phyloP scores from a whole-genome alignment of 73 alveolate genomes.

The Tetrahymena borealis region DNA sequence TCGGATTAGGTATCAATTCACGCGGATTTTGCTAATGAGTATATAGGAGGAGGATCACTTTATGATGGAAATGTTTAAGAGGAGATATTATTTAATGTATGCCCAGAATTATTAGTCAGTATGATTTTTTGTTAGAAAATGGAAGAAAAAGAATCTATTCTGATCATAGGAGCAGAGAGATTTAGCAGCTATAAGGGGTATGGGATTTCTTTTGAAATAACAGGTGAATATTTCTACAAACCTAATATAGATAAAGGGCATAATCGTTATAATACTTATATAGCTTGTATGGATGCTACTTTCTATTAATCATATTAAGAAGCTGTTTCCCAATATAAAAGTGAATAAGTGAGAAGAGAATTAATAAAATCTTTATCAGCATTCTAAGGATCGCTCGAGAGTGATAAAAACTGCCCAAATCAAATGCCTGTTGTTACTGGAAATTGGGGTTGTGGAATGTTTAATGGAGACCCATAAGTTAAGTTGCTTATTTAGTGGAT shows the following conservation, averaged over 20 bases:
- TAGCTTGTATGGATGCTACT: neutral
- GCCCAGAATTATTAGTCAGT: conserved; percentile 78
- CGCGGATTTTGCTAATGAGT: conserved; percentile 89
- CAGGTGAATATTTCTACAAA: neutral
- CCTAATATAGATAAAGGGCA: neutral
- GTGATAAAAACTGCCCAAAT: neutral
- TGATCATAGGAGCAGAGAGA: conserved; percentile 67
- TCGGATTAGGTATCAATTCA: neutral
- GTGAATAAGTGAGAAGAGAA: conserved; percentile 49
- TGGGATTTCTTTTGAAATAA: conserved; percentile 38
- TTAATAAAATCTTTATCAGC: conserved; percentile 57
- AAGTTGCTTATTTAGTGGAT: conserved; percentile 60
- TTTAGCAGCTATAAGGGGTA: conserved; percentile 76
- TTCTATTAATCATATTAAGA: neutral
- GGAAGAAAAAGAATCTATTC: conserved; percentile 76
- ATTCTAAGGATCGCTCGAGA: conserved; percentile 10
- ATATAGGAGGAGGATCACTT: conserved; percentile 94
- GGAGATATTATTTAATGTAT: conserved; percentile 77
- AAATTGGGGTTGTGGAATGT: conserved; percentile 85
- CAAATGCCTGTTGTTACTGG: conserved; percentile 59
- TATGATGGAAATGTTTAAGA: conserved; percentile 84
- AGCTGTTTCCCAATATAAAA: neutral
- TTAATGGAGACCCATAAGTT: conserved; percentile 59
- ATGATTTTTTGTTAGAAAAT: conserved; percentile 66
- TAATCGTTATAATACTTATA: neutral